Evolutionary conservation across 768 basidiomycete species (phyloP).

Genomic region (Pisolithus orientalis): DNA sequence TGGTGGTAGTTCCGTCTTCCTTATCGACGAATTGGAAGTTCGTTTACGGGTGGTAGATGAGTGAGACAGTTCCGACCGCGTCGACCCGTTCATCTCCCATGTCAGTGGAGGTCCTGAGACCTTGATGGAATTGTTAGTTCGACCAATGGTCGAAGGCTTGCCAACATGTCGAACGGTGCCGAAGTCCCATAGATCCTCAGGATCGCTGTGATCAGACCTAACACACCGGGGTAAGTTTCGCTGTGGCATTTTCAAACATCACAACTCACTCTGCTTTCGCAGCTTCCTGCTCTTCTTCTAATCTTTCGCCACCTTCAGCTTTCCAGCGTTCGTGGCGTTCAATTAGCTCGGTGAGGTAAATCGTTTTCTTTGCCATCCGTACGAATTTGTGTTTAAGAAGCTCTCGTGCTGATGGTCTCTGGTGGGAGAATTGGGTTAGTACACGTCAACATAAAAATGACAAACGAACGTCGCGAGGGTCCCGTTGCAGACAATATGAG

Average conservation of each 20-base stretch:
- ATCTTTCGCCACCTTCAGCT: conserved; percentile 75
- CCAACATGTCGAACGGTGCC: conserved; percentile 84
- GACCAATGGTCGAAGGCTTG: conserved; percentile 59
- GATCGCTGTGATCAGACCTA: conserved; percentile 52
- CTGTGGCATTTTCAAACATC: not conserved
- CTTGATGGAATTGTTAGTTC: conserved; percentile 47
- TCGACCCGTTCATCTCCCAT: conserved; percentile 70
- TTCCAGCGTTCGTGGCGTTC: conserved; percentile 93
- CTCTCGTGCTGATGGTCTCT: conserved; percentile 94
- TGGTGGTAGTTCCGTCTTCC: conserved; percentile 58
- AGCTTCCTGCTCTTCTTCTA: conserved; percentile 65
- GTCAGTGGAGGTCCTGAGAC: conserved; percentile 64
- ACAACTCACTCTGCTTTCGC: conserved; percentile 57
- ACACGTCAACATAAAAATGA: not conserved
- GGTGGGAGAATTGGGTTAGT: conserved; percentile 15
- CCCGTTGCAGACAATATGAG: conserved; percentile 84
- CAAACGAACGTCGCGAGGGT: conserved; percentile 65
- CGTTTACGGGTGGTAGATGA: conserved; percentile 28
- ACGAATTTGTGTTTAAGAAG: conserved; percentile 96
- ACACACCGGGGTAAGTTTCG: not conserved
- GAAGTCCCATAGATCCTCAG: conserved; percentile 94
- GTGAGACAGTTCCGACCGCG: conserved; percentile 33
- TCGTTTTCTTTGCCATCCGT: conserved; percentile 90
- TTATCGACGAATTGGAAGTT: conserved; percentile 37
- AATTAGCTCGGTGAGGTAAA: conserved; percentile 90